These are phyloP conservation scores for Suillus weaverae DNA, from an alignment of 768 basidiomycete species.

Conservation along the genomic window DNA sequence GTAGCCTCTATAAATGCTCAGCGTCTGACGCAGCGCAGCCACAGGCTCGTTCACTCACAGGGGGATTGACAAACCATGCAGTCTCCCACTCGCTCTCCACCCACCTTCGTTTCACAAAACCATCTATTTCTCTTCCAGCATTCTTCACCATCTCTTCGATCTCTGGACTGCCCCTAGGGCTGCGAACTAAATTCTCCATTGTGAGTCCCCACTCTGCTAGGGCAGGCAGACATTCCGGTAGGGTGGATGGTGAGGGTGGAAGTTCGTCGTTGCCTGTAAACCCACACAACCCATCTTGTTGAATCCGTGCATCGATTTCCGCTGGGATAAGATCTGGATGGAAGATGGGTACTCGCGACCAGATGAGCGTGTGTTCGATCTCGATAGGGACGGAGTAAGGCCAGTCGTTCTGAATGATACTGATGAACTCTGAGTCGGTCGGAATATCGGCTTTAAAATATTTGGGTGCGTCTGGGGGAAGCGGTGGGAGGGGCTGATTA, in stretches of 20 bases:
- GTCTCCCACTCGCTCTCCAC: constrained; percentile 79
- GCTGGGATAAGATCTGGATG: constrained; percentile 56
- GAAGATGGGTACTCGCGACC: constrained; percentile 74
- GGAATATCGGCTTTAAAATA: constrained; percentile 72
- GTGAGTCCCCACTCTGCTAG: constrained; percentile 74
- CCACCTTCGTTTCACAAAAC: constrained; percentile 70
- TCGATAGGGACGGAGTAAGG: constrained; percentile 84
- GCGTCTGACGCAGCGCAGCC: neutral
- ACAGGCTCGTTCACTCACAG: constrained; percentile 46
- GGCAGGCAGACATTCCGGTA: constrained; percentile 58
- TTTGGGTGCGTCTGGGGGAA: constrained; percentile 40
- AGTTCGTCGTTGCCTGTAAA: constrained; percentile 65
- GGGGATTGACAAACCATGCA: constrained; percentile 90
- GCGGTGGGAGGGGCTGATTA: constrained; percentile 24
- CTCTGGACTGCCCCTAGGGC: constrained; percentile 48
- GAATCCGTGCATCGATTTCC: constrained; percentile 54
- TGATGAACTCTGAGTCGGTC: constrained; percentile 47
- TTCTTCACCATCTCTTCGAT: constrained; percentile 51
- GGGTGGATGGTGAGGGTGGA: constrained; percentile 58
- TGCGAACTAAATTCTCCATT: constrained; percentile 56
- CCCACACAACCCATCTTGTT: constrained; percentile 79
- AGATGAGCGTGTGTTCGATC: constrained; percentile 74
- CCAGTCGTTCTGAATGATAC: constrained; percentile 84
- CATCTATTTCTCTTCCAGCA: constrained; percentile 59
- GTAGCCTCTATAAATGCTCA: constrained; percentile 55